Base-by-base conservation (phyloP, 2,329 filamentous ascomycete species). In the Sclerotinia nivalis region DNA sequence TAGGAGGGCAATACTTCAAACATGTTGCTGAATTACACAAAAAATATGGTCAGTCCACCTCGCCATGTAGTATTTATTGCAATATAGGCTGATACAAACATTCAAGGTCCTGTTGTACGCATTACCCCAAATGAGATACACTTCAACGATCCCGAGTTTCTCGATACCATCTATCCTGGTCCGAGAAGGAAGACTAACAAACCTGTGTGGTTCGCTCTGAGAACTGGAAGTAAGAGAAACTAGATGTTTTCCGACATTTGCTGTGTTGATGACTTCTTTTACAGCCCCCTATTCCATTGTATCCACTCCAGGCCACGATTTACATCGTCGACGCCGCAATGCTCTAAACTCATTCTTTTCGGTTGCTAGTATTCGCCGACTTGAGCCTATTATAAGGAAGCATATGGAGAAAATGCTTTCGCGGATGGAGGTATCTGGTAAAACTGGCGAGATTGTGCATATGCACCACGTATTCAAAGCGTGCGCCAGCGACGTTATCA, bases 1-100 rank as follows among this genome's bases (percentile, higher is more conserved):
- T 56, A 10, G 54, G 54, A 34, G 54, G 54, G 5, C 25, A 56
- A 3, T 56, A 56, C n/a, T 25, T 56, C n/a, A 7, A 12, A 12
- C 4, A 56, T 2, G 10, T 56, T 56, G 54, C 4, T 28, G 25
- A 56, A 56, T 12, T 56, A n/a, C 54, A 56, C 54, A 56, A 56
- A 12, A 56, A 56, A 56, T 56, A 56, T 56, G 54, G 54, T 56
- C n/a, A n/a, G n/a, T n/a, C n/a, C n/a, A n/a, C n/a, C n/a, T n/a
- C n/a, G n/a, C n/a, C n/a, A n/a, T n/a, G n/a, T n/a, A n/a, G n/a
- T n/a, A n/a, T n/a, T n/a, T n/a, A n/a, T n/a, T n/a, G n/a, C n/a
- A n/a, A n/a, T n/a, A n/a, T n/a, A n/a, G n/a, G n/a, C n/a, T n/a
- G n/a, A n/a, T n/a, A n/a, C n/a, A n/a, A n/a, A 56, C 4, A 31